These are phyloP conservation scores for Amanita exitialis DNA, from an alignment of 768 basidiomycete species.

Conservation along the genomic window DNA sequence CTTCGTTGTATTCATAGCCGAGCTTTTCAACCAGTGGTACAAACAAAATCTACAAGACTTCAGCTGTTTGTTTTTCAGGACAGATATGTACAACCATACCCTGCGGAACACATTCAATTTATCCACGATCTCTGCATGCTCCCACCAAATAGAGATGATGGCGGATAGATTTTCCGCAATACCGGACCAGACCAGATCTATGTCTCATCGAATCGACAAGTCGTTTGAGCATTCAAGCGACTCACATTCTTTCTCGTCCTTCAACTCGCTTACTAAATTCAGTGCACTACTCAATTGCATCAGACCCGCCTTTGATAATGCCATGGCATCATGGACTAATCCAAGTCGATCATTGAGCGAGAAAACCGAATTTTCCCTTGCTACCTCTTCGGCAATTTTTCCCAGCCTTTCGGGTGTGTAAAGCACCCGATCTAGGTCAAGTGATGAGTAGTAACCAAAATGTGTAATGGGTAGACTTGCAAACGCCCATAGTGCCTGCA, in stretches of 20 bases:
- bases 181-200: constrained; percentile 77
- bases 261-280: constrained; percentile 58
- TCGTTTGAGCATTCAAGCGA: constrained; percentile 3
- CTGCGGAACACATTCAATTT: constrained; percentile 50
- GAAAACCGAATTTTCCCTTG: constrained; percentile 55
- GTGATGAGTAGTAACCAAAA: neutral
- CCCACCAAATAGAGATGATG: constrained; percentile 75
- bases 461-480: constrained; percentile 32
- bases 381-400: constrained; percentile 73
- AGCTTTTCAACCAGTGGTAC: constrained; percentile 68
- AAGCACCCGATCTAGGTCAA: constrained; percentile 61
- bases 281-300: constrained; percentile 69
- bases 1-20: constrained; percentile 62
- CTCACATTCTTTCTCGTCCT: constrained; percentile 71
- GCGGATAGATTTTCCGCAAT: constrained; percentile 45
- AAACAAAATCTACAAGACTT: constrained; percentile 41
- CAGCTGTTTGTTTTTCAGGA: constrained; percentile 3
- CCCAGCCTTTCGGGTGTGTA: constrained; percentile 75
- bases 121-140: constrained; percentile 44
- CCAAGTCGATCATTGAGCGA: constrained; percentile 84
- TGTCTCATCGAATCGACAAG: neutral
- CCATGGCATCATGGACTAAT: constrained; percentile 73
- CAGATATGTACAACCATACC: constrained; percentile 25
- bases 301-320: constrained; percentile 75
- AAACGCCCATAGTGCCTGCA: constrained; percentile 81